Evolutionary conservation across 139 green algal genomes (phyloP).

Genomic region (Bryopsis sp.): DNA sequence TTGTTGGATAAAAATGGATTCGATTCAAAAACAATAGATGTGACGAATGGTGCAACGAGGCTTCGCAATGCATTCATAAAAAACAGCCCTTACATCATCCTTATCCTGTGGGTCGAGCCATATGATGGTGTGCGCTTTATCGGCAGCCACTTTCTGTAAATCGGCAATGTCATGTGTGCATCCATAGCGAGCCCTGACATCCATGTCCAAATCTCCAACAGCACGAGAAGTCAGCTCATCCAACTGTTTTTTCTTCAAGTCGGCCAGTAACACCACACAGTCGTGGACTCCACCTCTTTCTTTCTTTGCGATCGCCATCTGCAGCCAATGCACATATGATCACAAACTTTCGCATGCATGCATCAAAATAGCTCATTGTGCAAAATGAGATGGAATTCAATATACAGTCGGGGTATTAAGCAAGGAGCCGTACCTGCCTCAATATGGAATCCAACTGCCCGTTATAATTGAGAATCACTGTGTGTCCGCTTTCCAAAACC

Average conservation of each 20-base stretch:
- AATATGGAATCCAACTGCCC: constrained; percentile 25
- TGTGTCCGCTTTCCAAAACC: constrained; percentile 32
- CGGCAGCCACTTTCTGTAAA: constrained; percentile 25
- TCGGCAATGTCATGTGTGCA: constrained; percentile 22
- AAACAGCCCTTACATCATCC: too few species aligned
- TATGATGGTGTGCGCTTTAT: constrained; percentile 29
- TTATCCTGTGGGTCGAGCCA: constrained; percentile 28
- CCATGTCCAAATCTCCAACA: constrained; percentile 12
- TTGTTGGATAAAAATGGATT: too few species aligned
- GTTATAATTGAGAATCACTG: constrained; percentile 34
- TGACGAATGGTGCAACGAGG: neutral
- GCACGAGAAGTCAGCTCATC: constrained; percentile 14
- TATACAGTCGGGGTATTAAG: too few species aligned
- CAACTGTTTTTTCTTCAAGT: constrained; percentile 27
- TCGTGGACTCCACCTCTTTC: too few species aligned
- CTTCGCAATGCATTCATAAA: neutral
- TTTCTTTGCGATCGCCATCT: too few species aligned
- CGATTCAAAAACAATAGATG: too few species aligned
- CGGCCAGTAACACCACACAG: constrained; percentile 36
- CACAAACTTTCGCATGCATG: neutral
- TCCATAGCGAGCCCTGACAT: constrained; percentile 18
- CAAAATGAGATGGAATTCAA: too few species aligned
- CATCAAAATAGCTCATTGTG: too few species aligned
- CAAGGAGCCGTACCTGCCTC: constrained; percentile 25
- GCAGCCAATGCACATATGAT: too few species aligned